phyloP scores from a whole-genome alignment of 140 eudicot genomes.

The Cichorium intybus region DNA sequence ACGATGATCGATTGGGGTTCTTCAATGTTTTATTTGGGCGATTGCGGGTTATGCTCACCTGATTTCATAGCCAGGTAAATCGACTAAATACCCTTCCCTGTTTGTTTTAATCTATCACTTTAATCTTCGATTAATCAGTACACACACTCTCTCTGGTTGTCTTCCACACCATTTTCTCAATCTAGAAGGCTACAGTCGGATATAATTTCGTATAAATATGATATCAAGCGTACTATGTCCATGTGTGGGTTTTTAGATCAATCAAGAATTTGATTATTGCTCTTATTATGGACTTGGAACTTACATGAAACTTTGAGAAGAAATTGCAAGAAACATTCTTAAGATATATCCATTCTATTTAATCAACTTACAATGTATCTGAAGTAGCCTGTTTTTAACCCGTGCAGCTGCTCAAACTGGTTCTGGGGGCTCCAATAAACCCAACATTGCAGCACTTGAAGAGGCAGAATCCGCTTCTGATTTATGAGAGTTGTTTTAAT shows the following conservation, averaged over 20 bases:
- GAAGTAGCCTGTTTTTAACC: slow-evolving; percentile 10
- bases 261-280: slow-evolving; percentile 10
- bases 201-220: background rate
- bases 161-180: no score
- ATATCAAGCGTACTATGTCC: background rate
- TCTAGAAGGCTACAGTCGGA: no score
- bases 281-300: slow-evolving; percentile 17
- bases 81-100: no score
- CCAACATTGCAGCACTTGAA: background rate
- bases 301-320: background rate
- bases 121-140: no score
- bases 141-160: no score
- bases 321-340: background rate
- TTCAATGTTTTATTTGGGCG: no score
- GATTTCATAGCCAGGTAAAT: no score
- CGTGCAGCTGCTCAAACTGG: background rate
- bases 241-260: slow-evolving; percentile 14
- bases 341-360: background rate
- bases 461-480: background rate
- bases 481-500: slow-evolving; percentile 8
- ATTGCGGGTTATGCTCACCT: no score
- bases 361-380: background rate
- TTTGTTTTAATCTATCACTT: no score
- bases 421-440: slow-evolving; percentile 10
- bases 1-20: no score